Percentiles rank a stretch among this genome's conserved stretches.
Conservation (phyloP, 179 eudicot species). For the Beta lomatogona region DNA sequence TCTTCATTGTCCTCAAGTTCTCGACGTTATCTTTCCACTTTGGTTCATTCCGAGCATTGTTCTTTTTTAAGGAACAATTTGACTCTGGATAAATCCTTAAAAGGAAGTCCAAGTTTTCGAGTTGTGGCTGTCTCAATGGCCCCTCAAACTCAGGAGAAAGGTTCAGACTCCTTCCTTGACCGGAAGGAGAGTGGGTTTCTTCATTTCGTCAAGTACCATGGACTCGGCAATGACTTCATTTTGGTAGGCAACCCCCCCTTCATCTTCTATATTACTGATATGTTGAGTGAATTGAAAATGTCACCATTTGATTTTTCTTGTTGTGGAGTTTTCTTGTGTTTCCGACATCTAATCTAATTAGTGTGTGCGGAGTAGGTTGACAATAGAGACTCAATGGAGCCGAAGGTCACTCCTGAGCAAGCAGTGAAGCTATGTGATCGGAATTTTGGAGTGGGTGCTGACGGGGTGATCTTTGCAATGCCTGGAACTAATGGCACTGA, state of each 20-base stretch:
- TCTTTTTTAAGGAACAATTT: constrained; percentile 12
- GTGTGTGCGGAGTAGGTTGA: constrained; percentile 59
- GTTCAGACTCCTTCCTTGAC: constrained; percentile 55
- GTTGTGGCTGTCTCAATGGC: constrained; percentile 34
- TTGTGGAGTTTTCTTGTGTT: neutral
- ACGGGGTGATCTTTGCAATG: constrained; percentile 96
- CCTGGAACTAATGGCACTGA: constrained; percentile 92
- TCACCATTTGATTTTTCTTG: neutral
- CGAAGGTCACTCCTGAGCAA: constrained; percentile 80
- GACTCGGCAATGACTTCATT: constrained; percentile 95
- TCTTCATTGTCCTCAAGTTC: constrained; percentile 20
- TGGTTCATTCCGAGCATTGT: constrained; percentile 15
- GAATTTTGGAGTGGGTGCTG: constrained; percentile 92
- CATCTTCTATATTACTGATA: neutral
- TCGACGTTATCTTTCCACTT: constrained; percentile 16
- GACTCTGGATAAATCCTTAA: constrained; percentile 4
- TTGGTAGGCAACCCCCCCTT: constrained; percentile 42
- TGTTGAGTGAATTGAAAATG: neutral
- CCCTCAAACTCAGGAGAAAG: constrained; percentile 31
- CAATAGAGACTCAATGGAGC: constrained; percentile 77
- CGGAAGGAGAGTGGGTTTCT: constrained; percentile 56
- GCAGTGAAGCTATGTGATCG: constrained; percentile 87
- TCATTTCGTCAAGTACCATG: constrained; percentile 95
- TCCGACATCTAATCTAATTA: neutral
- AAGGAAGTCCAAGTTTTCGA: constrained; percentile 16